phyloP scores from a whole-genome alignment of 352 stramenopile genomes.

The Phytophthora lateralis region DNA sequence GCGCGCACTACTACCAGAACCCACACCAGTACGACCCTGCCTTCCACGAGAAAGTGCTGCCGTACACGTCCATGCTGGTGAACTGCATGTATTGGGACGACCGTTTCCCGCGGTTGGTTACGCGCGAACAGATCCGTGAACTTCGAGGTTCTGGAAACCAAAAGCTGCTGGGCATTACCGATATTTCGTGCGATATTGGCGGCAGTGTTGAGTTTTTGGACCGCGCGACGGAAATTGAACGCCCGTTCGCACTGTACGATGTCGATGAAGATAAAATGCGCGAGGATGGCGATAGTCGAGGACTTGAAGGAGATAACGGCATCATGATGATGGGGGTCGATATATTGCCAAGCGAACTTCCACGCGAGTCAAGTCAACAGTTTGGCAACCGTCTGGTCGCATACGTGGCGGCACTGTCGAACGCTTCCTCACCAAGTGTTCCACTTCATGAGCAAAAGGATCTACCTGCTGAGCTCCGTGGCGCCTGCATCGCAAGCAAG shows the following conservation, averaged over 20 bases:
- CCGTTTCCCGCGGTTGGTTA: conserved; percentile 92
- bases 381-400: conserved; percentile 94
- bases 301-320: conserved; percentile 54
- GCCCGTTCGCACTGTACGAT: conserved; percentile 94
- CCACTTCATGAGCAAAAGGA: conserved; percentile 55
- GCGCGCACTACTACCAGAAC: conserved; percentile 92
- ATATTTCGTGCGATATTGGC: conserved; percentile 96
- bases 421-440: conserved; percentile 55
- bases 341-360: conserved; percentile 95
- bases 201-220: conserved; percentile 95
- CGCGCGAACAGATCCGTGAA: conserved; percentile 87
- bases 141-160: conserved; percentile 67
- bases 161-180: conserved; percentile 91
- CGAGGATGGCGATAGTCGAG: conserved; percentile 56
- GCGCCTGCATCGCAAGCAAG: conserved; percentile 92
- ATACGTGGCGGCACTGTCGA: conserved; percentile 76
- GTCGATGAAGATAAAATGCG: conserved; percentile 70
- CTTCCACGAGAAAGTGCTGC: conserved; percentile 92
- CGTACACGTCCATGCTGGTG: conserved; percentile 92
- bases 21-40: conserved; percentile 89
- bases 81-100: conserved; percentile 98
- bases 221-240: conserved; percentile 93
- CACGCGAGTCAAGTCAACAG: conserved; percentile 93
- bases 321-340: conserved; percentile 96
- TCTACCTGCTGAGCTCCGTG: conserved; percentile 78